phyloP scores from a whole-genome alignment of 169 alveolate species.

The Plasmodium vivax region DNA sequence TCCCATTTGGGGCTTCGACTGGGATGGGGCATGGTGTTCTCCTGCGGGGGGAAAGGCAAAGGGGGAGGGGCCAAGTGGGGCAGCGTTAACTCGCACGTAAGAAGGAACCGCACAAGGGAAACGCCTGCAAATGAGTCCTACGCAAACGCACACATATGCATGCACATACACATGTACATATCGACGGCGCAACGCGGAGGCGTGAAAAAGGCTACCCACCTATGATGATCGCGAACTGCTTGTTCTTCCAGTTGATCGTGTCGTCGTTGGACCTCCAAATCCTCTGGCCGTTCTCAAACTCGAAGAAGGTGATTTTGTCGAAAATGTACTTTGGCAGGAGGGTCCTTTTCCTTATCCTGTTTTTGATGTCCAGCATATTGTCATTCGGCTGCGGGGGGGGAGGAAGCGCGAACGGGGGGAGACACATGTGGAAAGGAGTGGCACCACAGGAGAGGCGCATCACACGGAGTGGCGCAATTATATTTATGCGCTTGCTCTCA shows the following conservation, averaged over 20 bases:
- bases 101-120: not conserved
- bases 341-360: slow-evolving; percentile 62
- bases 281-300: slow-evolving; percentile 74
- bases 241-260: slow-evolving; percentile 68
- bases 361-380: slow-evolving; percentile 59
- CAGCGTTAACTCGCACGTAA: not conserved
- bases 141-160: not conserved
- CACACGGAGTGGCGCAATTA: not conserved
- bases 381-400: slow-evolving; percentile 51
- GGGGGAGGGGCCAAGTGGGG: not conserved
- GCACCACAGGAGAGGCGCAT: not conserved
- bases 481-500: not conserved
- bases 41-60: slow-evolving; percentile 12
- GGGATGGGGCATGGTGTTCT: slow-evolving; percentile 73
- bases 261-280: slow-evolving; percentile 74
- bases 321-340: slow-evolving; percentile 62
- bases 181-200: not conserved
- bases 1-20: slow-evolving; percentile 70
- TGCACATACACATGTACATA: not conserved
- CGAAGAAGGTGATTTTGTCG: slow-evolving; percentile 71
- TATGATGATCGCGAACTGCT: slow-evolving; percentile 49
- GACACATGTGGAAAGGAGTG: not conserved
- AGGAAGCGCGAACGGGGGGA: not conserved
- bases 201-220: slow-evolving; percentile 13
- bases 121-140: not conserved